Percentiles rank a stretch among this genome's conserved stretches.
Conservation (phyloP, 169 alveolate genomes). For the Cryptosporidium sp. region DNA sequence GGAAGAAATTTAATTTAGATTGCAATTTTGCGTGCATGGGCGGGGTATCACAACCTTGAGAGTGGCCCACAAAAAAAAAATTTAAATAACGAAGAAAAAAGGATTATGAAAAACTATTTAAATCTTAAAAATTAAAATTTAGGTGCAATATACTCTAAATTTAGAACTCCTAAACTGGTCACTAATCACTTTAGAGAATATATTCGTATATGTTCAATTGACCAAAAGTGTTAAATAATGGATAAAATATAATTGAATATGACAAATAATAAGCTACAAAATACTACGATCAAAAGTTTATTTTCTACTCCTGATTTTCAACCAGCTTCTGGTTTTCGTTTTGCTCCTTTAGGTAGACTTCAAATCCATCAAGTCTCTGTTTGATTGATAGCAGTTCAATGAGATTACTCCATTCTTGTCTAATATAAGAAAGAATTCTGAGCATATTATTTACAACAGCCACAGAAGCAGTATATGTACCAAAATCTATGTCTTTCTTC, state of each 20-base stretch:
- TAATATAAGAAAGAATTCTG: conserved; percentile 46
- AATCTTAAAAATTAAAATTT: too few relatives aligned
- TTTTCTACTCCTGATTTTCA: background rate
- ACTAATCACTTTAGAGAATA: too few relatives aligned
- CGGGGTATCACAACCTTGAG: background rate
- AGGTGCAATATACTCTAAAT: background rate
- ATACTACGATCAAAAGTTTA: background rate
- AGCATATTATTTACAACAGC: conserved; percentile 46
- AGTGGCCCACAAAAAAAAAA: background rate
- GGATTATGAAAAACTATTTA: too few relatives aligned
- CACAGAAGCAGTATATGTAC: conserved; percentile 51
- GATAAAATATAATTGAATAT: too few relatives aligned
- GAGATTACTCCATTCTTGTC: conserved; percentile 67
- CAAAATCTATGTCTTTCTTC: conserved; percentile 44
- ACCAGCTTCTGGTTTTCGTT: background rate
- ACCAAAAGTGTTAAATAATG: too few relatives aligned
- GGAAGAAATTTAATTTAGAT: too few relatives aligned
- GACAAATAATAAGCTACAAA: too few relatives aligned
- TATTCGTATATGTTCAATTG: too few relatives aligned
- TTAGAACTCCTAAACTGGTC: background rate
- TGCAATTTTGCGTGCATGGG: background rate
- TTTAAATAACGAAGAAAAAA: too few relatives aligned
- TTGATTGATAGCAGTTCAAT: conserved; percentile 55
- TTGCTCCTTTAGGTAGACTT: conserved; percentile 10
- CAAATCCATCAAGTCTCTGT: conserved; percentile 65